phyloP scores from a whole-genome alignment of 148 eudicot species.

The Nyssa sinensis region DNA sequence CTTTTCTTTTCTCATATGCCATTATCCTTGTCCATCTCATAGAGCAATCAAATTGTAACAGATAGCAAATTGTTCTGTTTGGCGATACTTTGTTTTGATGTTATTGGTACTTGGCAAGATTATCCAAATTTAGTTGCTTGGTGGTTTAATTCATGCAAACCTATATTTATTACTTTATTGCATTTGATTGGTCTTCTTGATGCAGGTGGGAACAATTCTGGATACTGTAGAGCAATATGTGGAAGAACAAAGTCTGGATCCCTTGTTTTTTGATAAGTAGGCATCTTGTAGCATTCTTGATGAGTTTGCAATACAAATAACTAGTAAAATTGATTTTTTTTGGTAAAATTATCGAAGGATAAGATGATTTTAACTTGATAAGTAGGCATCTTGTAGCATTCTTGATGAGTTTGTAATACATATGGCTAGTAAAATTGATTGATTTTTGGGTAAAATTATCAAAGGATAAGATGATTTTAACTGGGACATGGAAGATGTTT shows the following conservation, averaged over 20 bases:
- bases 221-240: slow-evolving; percentile 65
- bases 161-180: neutral
- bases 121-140: neutral
- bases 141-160: slow-evolving; percentile 3
- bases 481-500: no score
- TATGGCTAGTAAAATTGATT: neutral
- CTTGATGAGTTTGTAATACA: neutral
- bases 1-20: neutral
- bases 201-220: slow-evolving; percentile 56
- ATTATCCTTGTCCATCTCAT: slow-evolving; percentile 6
- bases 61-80: neutral
- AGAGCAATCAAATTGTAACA: neutral
- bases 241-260: slow-evolving; percentile 72
- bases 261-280: slow-evolving; percentile 55
- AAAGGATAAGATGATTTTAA: no score
- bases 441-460: neutral
- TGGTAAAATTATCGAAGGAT: neutral
- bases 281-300: slow-evolving; percentile 13
- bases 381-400: slow-evolving; percentile 35
- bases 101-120: neutral
- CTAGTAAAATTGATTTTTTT: neutral
- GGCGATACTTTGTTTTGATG: neutral
- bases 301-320: neutral
- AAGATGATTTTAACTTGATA: no score
- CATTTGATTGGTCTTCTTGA: neutral